These are phyloP conservation scores for Citropsis articulata DNA, from an alignment of 345 rosid species.

Conservation along the genomic window DNA sequence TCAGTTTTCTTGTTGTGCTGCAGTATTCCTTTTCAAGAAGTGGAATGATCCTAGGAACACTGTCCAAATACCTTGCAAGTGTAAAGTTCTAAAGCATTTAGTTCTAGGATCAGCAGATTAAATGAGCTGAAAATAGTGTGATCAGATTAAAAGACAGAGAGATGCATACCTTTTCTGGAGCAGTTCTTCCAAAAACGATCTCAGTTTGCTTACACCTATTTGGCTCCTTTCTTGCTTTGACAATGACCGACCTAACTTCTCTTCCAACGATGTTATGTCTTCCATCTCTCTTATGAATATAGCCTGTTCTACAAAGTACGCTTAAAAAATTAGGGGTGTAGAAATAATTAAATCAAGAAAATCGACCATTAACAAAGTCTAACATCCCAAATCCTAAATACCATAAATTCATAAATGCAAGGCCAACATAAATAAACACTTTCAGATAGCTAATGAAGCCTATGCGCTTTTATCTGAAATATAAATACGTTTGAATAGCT, in stretches of 20 bases:
- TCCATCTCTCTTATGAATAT: slow-evolving; percentile 67
- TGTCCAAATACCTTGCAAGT: slow-evolving; percentile 75
- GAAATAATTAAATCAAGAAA: neutral
- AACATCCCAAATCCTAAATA: neutral
- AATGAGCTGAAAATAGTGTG: neutral
- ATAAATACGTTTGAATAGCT: neutral
- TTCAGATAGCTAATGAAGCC: neutral
- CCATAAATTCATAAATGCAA: neutral
- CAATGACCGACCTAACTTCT: slow-evolving; percentile 77
- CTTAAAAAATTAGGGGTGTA: neutral
- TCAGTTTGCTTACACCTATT: slow-evolving; percentile 87
- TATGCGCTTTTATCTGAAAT: neutral
- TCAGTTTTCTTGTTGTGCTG: slow-evolving; percentile 56
- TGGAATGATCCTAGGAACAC: slow-evolving; percentile 84
- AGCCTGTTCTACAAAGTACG: slow-evolving; percentile 41
- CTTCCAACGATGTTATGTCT: slow-evolving; percentile 66
- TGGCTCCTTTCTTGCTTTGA: slow-evolving; percentile 73
- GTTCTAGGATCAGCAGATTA: slow-evolving; percentile 10
- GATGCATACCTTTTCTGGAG: slow-evolving; percentile 67
- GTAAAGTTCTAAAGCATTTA: slow-evolving; percentile 18
- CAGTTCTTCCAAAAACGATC: slow-evolving; percentile 79
- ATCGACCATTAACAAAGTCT: neutral
- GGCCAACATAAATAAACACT: neutral
- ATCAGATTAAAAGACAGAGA: slow-evolving; percentile 1
- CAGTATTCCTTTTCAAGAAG: slow-evolving; percentile 88